Evolutionary conservation across 2,329 filamentous ascomycete genomes (phyloP), one percentile per base, ranked within the genome.

Genomic region (Aureobasidium mangrovei): DNA sequence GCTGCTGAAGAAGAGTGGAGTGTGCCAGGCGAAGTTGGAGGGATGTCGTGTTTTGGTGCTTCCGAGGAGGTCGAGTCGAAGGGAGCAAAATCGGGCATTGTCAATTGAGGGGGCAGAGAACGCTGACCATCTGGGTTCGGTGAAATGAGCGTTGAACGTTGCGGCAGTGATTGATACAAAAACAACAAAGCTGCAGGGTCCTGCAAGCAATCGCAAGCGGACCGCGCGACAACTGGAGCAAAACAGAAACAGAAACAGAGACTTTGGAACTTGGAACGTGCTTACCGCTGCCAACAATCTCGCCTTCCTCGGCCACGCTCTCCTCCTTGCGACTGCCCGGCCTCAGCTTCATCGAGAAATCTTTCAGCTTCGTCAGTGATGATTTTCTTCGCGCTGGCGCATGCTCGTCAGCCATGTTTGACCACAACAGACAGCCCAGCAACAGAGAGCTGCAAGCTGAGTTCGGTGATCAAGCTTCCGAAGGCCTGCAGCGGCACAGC

Each of bases 101-200:
- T 53, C 49, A 53, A 10, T 44, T 38, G 49, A 44, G 49, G 49
- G 40, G 49, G 39, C 3, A 12, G n/a, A 7, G 49, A 44, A 38
- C 35, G 44, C 44, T 44, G 49, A 53, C 39, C 49, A 53, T 53
- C 49, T 53, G 27, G 12, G n/a, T 9, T 3, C 35, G 41, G 39
- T 53, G 26, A 53, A 53, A 53, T 53, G 49, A 53, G 49, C 49
- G 49, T 26, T 38, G 49, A 36, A 43, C 40, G 49, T 53, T 43
- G 40, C 49, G 48, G 49, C 39, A 51, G 38, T 51, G 47, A 51
- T 38, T 36, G 47, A 44, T 7, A 53, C 4, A 10, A 53, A 36
- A 53, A 53, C 29, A 53, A 43, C 43, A 39, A 36, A 53, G 47
- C 47, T 39, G 41, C 35, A 26, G 33, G 47, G 18, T 41, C 38